phyloP scores from a whole-genome alignment of 1,139 yeast genomes.

The Suhomyces chickasaworum region DNA sequence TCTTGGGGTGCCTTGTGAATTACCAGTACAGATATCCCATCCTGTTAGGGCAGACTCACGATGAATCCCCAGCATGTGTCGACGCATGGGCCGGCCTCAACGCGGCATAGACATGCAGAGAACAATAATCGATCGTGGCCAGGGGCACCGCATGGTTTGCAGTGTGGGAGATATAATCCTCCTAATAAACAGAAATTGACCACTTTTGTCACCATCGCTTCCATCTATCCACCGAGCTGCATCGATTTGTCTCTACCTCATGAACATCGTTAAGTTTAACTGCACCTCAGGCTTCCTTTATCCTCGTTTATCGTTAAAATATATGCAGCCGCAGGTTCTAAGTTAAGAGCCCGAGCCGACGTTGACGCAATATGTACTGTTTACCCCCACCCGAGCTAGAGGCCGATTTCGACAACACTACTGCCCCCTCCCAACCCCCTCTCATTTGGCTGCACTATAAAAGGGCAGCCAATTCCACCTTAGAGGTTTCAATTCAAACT shows the following conservation, averaged over 20 bases:
- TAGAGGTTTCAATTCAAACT: neutral
- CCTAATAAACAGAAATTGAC: neutral
- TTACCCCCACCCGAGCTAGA: neutral
- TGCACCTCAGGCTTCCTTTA: too few species aligned
- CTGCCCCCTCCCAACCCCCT: neutral
- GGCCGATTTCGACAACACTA: slow-evolving; percentile 1
- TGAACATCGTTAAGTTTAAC: too few species aligned
- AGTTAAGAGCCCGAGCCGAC: neutral
- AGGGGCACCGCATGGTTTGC: neutral
- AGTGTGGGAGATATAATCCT: neutral
- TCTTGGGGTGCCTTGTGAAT: too few species aligned
- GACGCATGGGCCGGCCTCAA: neutral
- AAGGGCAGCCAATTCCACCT: slow-evolving; percentile 3
- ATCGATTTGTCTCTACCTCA: too few species aligned
- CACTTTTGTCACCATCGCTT: too few species aligned
- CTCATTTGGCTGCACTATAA: slow-evolving; percentile 7
- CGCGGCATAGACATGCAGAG: slow-evolving; percentile 1
- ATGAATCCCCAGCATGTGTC: neutral
- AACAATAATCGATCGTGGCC: neutral
- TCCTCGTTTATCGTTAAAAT: neutral
- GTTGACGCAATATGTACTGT: slow-evolving; percentile 4
- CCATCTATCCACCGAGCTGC: too few species aligned
- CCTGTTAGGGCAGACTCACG: neutral
- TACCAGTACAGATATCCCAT: neutral
- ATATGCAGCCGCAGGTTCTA: neutral